phyloP scores from a whole-genome alignment of 75 land plant genomes.

The Larix kaempferi region DNA sequence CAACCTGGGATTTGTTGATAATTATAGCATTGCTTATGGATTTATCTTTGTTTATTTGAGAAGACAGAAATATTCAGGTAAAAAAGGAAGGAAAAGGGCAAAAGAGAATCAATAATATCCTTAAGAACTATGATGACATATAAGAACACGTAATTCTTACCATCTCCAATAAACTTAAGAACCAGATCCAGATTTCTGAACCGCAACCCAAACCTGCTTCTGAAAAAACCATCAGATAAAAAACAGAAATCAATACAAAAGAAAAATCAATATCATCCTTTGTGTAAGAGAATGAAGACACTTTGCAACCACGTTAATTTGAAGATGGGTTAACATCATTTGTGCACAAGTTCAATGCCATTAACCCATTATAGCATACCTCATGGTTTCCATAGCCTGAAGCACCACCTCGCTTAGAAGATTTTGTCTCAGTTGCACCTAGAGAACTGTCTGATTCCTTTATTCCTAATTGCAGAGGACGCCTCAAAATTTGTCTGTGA shows the following conservation, averaged over 20 bases:
- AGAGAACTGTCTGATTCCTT: conserved; percentile 44
- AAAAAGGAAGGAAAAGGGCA: too few relatives aligned
- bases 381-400: conserved; percentile 54
- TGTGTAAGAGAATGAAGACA: conserved; percentile 1
- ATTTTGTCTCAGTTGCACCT: conserved; percentile 33
- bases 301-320: conserved; percentile 2
- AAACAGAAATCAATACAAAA: not conserved
- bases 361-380: conserved; percentile 26
- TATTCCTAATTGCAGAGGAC: conserved; percentile 23
- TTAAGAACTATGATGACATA: too few relatives aligned
- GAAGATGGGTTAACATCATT: not conserved
- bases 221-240: conserved; percentile 17
- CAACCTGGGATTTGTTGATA: not conserved
- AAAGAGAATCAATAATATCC: too few relatives aligned
- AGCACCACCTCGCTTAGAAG: conserved; percentile 41
- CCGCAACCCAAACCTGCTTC: conserved; percentile 74
- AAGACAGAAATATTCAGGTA: not conserved
- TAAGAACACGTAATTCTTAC: not conserved
- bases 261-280: not conserved
- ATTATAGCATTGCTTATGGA: not conserved
- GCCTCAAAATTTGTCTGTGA: conserved; percentile 48
- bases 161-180: conserved; percentile 14
- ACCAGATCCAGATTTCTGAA: conserved; percentile 48
- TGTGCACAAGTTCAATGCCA: not conserved
- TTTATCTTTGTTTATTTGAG: not conserved